These are phyloP conservation scores for Pholiota microspora DNA, from an alignment of 768 basidiomycete genomes.

Conservation along the genomic window DNA sequence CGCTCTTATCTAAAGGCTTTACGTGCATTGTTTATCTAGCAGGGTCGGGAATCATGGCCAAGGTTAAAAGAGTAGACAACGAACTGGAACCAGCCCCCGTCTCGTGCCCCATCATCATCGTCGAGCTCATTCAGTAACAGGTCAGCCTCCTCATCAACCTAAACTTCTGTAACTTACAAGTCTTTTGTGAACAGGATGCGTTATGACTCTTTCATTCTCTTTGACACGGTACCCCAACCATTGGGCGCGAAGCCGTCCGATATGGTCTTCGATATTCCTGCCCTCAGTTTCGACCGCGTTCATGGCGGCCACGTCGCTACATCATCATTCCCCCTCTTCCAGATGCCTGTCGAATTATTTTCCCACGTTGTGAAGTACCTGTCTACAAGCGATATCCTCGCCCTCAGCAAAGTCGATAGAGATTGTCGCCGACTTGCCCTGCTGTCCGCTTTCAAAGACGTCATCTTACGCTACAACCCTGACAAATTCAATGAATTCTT, in stretches of 20 bases:
- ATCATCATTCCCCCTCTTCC: constrained; percentile 24
- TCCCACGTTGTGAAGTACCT: constrained; percentile 23
- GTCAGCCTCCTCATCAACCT: neutral
- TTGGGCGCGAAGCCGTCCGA: neutral
- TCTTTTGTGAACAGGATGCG: neutral
- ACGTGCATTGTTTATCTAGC: neutral
- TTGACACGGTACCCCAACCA: neutral
- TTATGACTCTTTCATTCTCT: neutral
- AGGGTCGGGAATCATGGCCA: neutral
- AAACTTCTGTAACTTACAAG: neutral
- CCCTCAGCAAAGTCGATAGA: constrained; percentile 25
- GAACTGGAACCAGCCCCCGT: neutral
- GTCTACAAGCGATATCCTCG: constrained; percentile 19
- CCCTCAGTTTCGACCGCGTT: constrained; percentile 24
- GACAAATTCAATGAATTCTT: neutral
- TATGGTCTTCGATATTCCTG: constrained; percentile 8
- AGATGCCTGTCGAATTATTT: constrained; percentile 27
- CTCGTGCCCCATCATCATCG: neutral
- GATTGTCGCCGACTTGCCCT: constrained; percentile 25
- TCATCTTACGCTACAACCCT: constrained; percentile 10
- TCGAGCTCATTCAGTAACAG: neutral
- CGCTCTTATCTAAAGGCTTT: neutral
- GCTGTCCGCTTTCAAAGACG: constrained; percentile 20
- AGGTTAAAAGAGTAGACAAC: neutral
- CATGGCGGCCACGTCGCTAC: constrained; percentile 13